Percentiles rank a stretch among this genome's conserved stretches.
Conservation (phyloP, 1,284 basidiomycete species). For the Coriolopsis trogii region DNA sequence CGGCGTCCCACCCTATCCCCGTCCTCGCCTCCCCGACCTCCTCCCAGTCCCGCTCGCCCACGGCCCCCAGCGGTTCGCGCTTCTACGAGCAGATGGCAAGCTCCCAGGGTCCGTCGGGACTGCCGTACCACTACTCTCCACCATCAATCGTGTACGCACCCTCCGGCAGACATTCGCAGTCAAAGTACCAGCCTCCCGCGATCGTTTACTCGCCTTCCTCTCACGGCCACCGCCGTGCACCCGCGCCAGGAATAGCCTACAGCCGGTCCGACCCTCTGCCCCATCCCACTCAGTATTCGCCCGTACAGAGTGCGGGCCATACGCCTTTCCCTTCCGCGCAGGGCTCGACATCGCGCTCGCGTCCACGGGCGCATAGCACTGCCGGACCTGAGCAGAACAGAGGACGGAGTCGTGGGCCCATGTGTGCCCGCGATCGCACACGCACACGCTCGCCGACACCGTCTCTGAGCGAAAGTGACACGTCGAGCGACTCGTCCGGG, state of each 20-base stretch:
- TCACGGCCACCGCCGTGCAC: constrained; percentile 21
- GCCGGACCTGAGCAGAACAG: constrained; percentile 9
- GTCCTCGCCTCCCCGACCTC: constrained; percentile 28
- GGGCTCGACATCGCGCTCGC: constrained; percentile 21
- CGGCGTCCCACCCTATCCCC: constrained; percentile 26
- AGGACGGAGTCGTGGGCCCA: constrained; percentile 14
- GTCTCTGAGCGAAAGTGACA: constrained; percentile 37
- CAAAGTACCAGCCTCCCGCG: constrained; percentile 36
- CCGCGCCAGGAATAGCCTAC: constrained; percentile 33
- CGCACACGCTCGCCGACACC: constrained; percentile 27
- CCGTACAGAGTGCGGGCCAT: constrained; percentile 12
- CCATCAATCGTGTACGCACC: constrained; percentile 40
- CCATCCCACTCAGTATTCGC: constrained; percentile 24
- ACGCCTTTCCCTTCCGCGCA: constrained; percentile 20
- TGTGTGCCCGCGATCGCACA: constrained; percentile 17
- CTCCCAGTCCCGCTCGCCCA: constrained; percentile 31
- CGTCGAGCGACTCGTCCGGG: constrained; percentile 53
- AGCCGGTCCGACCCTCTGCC: constrained; percentile 35
- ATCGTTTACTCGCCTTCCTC: constrained; percentile 36
- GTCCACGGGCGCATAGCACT: constrained; percentile 18
- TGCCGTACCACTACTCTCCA: constrained; percentile 34
- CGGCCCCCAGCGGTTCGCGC: constrained; percentile 25
- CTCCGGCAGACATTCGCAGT: constrained; percentile 31
- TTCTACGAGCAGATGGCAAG: constrained; percentile 26
- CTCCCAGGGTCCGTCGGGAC: constrained; percentile 26